Evolutionary conservation across 176 grass and related monocot genomes (phyloP), one percentile per base, ranked within the genome.

Genomic region (Lolium multiflorum): DNA sequence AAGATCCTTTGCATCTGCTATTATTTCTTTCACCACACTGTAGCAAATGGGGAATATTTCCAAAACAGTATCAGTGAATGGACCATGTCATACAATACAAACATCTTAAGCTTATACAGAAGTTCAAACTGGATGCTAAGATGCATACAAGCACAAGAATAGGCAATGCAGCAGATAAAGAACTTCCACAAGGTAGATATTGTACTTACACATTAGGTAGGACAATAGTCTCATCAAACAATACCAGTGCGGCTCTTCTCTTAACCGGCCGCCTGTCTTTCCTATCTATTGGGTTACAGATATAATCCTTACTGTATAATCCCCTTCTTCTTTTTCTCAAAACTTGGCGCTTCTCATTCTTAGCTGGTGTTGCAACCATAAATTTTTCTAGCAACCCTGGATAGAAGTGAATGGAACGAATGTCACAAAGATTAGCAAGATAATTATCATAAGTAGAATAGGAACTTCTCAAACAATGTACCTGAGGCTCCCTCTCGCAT

Each of bases 331-430:
- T 89, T 90, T 92, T 92, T 88, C 44, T 91, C 54, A 28, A 78
- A 44, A 51, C 62, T 20, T 49, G 67, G 28, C 21, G 50, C 63
- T 48, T 84, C 43, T 99, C 97, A 60, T 47, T 94, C 52, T 90
- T 96, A 88, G 89, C 90, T 71, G 97, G 97, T 80, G 94, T 99
- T 59, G 25, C 85, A 55, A 99, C 90, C 24, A 52, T 81, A 86
- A 91, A 91, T 87, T 87, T 92, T 75, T 65, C 79, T 60, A 73
- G 26, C 56, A 76, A 17, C 52, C 87, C 92, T 96, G 81, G 11
- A 87, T 47, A 76, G 47, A 84, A 89, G 14, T 22, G 54, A 81
- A 62, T 26, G 50, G 31, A 85, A 43, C 18, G 15, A 44, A 74
- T 18, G n/a, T 63, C 52, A 81, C 11, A 79, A 78, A 79, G 28